A percentile compares a stretch with the other conserved stretches of the same genome.
phyloP scores from a whole-genome alignment of 139 green algal species.

The Pleodorina starrii region DNA sequence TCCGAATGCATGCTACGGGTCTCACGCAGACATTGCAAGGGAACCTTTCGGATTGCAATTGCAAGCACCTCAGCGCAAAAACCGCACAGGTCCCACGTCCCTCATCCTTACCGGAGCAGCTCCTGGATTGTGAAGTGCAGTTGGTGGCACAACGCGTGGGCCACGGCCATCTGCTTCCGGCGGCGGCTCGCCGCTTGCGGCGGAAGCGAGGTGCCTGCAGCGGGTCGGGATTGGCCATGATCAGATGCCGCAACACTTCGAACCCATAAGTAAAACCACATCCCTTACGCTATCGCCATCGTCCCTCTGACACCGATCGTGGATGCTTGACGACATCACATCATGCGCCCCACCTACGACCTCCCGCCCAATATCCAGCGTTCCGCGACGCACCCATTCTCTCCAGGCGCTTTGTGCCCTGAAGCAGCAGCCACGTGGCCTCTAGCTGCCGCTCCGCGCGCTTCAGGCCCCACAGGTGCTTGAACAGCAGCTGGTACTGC shows the following conservation, averaged over 20 bases:
- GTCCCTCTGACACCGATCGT: no score
- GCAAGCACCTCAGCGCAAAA: no score
- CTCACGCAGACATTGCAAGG: no score
- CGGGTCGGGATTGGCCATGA: no score
- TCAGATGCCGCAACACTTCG: no score
- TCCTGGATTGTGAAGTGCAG: constrained; percentile 41
- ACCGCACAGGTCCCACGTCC: no score
- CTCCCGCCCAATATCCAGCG: no score
- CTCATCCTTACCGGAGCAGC: constrained; percentile 15
- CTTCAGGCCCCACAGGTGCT: constrained; percentile 90
- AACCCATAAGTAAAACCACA: no score
- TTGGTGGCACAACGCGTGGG: constrained; percentile 73
- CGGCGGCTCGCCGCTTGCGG: background rate
- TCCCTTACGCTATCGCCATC: no score
- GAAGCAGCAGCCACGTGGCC: constrained; percentile 73
- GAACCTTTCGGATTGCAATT: no score
- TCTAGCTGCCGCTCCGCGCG: constrained; percentile 86
- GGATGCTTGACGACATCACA: background rate
- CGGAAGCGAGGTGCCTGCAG: background rate
- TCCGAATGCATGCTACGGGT: no score
- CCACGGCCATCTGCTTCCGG: constrained; percentile 55
- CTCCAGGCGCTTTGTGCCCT: constrained; percentile 61
- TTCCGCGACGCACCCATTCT: constrained; percentile 1
- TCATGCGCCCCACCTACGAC: no score
- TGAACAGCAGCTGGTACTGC: constrained; percentile 94